These are phyloP conservation scores for Hawksworthiomyces lignivorus DNA, from an alignment of 2,329 filamentous ascomycete genomes.

Conservation along the genomic window DNA sequence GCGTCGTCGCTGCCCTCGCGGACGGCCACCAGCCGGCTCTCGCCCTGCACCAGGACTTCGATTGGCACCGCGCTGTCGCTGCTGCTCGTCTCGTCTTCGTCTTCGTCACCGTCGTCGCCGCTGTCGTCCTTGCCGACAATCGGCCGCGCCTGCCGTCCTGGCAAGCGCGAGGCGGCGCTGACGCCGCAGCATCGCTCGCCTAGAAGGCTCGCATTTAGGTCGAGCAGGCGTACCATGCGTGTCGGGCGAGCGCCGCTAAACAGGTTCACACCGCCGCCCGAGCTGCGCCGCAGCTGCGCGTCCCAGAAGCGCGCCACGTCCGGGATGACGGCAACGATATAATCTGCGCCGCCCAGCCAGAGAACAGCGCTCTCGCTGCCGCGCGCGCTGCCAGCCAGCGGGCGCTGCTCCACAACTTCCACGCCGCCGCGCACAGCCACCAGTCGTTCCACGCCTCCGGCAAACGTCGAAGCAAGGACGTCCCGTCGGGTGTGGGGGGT, in stretches of 20 bases:
- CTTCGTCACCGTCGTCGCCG: conserved; percentile 13
- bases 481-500: conserved; percentile 54
- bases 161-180: conserved; percentile 33
- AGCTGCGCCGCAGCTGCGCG: conserved; percentile 44
- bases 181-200: conserved; percentile 51
- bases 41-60: conserved; percentile 48
- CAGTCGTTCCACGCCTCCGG: conserved; percentile 41
- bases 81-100: conserved; percentile 14
- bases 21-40: conserved; percentile 47
- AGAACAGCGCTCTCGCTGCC: conserved; percentile 48
- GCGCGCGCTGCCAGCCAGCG: conserved; percentile 30
- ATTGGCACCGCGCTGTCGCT: conserved; percentile 34
- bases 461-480: conserved; percentile 36
- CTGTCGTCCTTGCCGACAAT: neutral
- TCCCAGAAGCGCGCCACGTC: conserved; percentile 52
- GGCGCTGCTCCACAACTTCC: conserved; percentile 38
- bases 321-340: conserved; percentile 47
- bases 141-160: conserved; percentile 16
- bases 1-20: conserved; percentile 39
- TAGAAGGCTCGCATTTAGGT: conserved; percentile 45
- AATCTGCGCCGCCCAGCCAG: conserved; percentile 50
- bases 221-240: conserved; percentile 47
- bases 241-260: conserved; percentile 48
- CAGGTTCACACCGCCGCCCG: conserved; percentile 43
- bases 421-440: conserved; percentile 45